phyloP scores from a whole-genome alignment of 306 rosid genomes.

The Parietaria judaica region DNA sequence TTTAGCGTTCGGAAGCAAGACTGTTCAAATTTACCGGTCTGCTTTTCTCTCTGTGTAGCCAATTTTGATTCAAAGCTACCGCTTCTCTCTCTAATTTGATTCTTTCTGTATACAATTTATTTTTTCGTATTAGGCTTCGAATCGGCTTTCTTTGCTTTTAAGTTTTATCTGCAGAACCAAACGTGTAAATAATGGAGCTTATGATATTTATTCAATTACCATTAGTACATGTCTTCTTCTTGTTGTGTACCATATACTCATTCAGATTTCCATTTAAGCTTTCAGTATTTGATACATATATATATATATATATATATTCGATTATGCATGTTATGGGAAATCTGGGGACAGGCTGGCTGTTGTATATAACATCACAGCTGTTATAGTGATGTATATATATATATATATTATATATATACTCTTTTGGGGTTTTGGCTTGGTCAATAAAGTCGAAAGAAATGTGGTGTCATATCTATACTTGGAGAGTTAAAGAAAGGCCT shows the following conservation, averaged over 20 bases:
- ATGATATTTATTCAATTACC: background rate
- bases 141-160: constrained; percentile 12
- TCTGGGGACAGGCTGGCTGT: background rate
- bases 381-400: no score
- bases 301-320: no score
- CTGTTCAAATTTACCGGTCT: constrained; percentile 29
- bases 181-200: constrained; percentile 21
- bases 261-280: background rate
- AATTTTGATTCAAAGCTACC: constrained; percentile 19
- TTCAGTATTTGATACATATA: background rate
- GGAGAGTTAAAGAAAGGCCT: background rate
- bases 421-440: background rate
- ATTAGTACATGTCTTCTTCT: constrained; percentile 2
- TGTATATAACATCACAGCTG: no score
- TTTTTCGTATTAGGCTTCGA: constrained; percentile 14
- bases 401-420: no score
- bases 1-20: constrained; percentile 14
- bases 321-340: no score
- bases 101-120: constrained; percentile 43
- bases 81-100: constrained; percentile 40
- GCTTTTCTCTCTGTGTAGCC: constrained; percentile 32
- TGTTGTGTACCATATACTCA: background rate
- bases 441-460: background rate
- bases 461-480: background rate
- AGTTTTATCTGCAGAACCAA: constrained; percentile 19